Percentiles rank a stretch among this genome's conserved stretches.
Conservation (phyloP, 2,329 filamentous ascomycete genomes). For the Scleromitrula shiraiana region DNA sequence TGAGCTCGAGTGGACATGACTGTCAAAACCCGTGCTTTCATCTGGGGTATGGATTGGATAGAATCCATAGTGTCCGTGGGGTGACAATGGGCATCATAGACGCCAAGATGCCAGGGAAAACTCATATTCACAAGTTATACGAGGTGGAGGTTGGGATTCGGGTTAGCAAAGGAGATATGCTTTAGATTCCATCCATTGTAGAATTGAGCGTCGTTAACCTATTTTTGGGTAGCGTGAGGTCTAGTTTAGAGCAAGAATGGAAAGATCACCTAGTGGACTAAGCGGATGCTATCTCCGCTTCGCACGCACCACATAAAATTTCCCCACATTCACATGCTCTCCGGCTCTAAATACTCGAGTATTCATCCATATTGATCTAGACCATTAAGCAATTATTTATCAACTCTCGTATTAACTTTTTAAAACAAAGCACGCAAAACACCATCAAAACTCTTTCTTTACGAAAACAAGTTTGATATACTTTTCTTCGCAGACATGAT, state of each 20-base stretch:
- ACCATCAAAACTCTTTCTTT: not conserved
- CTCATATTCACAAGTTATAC: slow-evolving; percentile 5
- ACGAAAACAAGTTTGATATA: not conserved
- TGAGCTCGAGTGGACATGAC: slow-evolving; percentile 71
- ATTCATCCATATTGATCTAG: too few species aligned
- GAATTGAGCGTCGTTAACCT: too few species aligned
- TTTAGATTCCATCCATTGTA: too few species aligned
- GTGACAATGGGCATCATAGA: slow-evolving; percentile 78
- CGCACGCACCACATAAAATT: not conserved
- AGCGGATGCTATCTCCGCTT: too few species aligned
- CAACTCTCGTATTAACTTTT: not conserved
- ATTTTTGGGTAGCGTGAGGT: too few species aligned
- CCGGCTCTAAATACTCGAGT: too few species aligned
- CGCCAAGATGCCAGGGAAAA: slow-evolving; percentile 63
- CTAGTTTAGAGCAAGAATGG: too few species aligned
- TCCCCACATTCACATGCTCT: slow-evolving; percentile 8
- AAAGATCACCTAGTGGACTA: too few species aligned
- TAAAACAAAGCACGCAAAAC: slow-evolving; percentile 3
- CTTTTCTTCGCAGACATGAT: not conserved
- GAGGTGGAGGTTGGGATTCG: too few species aligned
- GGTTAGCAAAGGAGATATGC: too few species aligned
- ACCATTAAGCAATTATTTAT: too few species aligned
- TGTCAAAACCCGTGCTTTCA: slow-evolving; percentile 59
- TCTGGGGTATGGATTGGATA: slow-evolving; percentile 48
- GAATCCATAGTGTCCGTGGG: slow-evolving; percentile 69